phyloP scores from a whole-genome alignment of 2,329 filamentous ascomycete genomes.

The Elsinoe arachidis region DNA sequence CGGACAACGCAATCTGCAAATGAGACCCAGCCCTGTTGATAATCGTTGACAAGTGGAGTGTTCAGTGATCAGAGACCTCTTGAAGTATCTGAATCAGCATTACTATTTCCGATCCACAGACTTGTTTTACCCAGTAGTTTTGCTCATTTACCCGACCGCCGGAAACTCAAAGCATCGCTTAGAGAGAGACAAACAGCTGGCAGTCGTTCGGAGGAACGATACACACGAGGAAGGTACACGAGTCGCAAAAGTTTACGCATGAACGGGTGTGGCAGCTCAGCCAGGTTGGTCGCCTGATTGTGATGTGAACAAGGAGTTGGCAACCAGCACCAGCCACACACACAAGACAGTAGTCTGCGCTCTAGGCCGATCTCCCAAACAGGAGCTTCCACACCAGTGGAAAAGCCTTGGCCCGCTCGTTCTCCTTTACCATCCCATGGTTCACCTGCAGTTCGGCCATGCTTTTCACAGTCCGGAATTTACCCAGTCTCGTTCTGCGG shows the following conservation, averaged over 20 bases:
- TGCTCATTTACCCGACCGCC: not conserved
- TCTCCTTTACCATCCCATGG: not conserved
- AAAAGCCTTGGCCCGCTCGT: not conserved
- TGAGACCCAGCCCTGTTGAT: not conserved
- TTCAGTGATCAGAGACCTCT: conserved; percentile 15
- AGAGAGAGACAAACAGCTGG: not conserved
- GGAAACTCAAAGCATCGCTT: not conserved
- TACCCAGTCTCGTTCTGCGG: not conserved
- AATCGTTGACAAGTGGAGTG: not conserved
- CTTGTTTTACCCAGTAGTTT: not conserved
- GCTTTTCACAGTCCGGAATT: not conserved
- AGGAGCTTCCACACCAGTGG: not conserved
- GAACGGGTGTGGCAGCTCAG: not conserved
- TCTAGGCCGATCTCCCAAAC: not conserved
- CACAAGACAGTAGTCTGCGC: not conserved
- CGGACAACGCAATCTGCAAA: no score
- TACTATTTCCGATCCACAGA: not conserved
- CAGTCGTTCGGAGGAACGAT: no score
- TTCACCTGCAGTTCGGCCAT: not conserved
- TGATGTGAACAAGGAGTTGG: not conserved
- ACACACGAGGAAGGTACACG: not conserved
- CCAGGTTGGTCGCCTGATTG: not conserved
- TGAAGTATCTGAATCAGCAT: not conserved
- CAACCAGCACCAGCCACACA: not conserved
- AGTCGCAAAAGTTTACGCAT: not conserved